These are phyloP conservation scores for Endothia cerciana DNA, from an alignment of 2,329 filamentous ascomycete species.

Conservation along the genomic window DNA sequence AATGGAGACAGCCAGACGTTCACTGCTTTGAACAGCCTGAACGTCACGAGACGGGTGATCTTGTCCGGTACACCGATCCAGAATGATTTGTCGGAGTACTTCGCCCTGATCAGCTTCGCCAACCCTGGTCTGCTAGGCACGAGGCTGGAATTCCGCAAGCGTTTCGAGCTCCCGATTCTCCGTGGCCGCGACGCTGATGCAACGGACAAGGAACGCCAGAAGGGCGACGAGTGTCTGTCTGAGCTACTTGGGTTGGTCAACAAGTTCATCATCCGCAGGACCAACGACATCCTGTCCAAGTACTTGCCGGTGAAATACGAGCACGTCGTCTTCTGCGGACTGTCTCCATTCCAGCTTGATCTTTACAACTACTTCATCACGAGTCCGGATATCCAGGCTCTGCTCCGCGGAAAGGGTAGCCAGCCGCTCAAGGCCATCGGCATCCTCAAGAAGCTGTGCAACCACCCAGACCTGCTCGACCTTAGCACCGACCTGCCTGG, in stretches of 20 bases:
- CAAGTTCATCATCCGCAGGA: slow-evolving; percentile 97
- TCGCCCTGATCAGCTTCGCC: slow-evolving; percentile 92
- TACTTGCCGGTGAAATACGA: slow-evolving; percentile 98
- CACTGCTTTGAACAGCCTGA: slow-evolving; percentile 83
- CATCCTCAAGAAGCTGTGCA: slow-evolving; percentile 96
- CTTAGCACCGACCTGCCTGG: slow-evolving; percentile 84
- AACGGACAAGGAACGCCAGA: slow-evolving; percentile 77
- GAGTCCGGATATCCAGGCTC: slow-evolving; percentile 89
- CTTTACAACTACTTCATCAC: slow-evolving; percentile 98
- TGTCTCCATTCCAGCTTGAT: slow-evolving; percentile 88
- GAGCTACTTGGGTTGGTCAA: slow-evolving; percentile 88
- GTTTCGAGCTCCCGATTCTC: slow-evolving; percentile 90
- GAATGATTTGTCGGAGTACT: slow-evolving; percentile 98
- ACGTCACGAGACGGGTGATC: slow-evolving; percentile 90
- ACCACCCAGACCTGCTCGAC: slow-evolving; percentile 91
- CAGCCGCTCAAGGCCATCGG: slow-evolving; percentile 97
- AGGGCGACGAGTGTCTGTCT: slow-evolving; percentile 79
- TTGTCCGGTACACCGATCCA: slow-evolving; percentile 97
- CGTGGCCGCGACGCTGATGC: slow-evolving; percentile 89
- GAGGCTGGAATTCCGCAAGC: slow-evolving; percentile 88
- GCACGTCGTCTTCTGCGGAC: slow-evolving; percentile 96
- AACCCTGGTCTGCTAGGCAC: slow-evolving; percentile 92
- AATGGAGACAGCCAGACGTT: slow-evolving; percentile 97
- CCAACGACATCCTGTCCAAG: slow-evolving; percentile 97
- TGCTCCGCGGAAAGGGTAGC: slow-evolving; percentile 90